phyloP scores from a whole-genome alignment of 163 green algal genomes.

The Prototheca wickerhamii region DNA sequence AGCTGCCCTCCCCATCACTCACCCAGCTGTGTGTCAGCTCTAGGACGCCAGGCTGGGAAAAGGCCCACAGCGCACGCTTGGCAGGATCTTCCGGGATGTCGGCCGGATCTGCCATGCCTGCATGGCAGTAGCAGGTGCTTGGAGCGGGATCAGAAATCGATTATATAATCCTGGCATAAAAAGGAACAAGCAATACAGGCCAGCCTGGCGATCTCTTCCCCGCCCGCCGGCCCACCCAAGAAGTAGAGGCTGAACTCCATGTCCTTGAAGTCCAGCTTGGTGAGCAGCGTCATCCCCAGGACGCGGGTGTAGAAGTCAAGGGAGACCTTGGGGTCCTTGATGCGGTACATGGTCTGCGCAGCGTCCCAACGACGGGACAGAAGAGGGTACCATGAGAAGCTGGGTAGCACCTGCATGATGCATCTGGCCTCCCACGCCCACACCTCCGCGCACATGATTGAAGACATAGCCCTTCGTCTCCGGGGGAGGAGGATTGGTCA shows the following conservation, averaged over 20 bases:
- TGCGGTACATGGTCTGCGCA: slow-evolving; percentile 76
- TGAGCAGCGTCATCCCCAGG: slow-evolving; percentile 76
- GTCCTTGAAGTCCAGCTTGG: slow-evolving; percentile 78
- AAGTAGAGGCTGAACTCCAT: slow-evolving; percentile 73
- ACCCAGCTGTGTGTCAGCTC: slow-evolving; percentile 79
- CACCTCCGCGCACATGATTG: not conserved
- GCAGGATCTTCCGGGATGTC: slow-evolving; percentile 58
- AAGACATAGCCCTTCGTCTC: not conserved
- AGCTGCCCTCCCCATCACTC: not conserved
- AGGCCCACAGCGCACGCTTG: slow-evolving; percentile 59
- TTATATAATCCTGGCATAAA: too few species aligned
- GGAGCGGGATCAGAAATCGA: too few species aligned
- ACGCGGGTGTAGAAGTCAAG: slow-evolving; percentile 88
- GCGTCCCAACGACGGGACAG: not conserved
- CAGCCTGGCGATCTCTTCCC: too few species aligned
- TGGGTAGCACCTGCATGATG: not conserved
- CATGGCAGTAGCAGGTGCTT: too few species aligned
- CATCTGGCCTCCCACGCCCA: not conserved
- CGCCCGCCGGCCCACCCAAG: slow-evolving; percentile 23
- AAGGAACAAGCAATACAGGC: too few species aligned
- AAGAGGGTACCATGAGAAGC: not conserved
- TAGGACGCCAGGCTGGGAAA: slow-evolving; percentile 50
- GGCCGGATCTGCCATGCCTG: slow-evolving; percentile 5
- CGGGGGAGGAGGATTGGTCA: not conserved
- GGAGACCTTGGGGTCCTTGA: slow-evolving; percentile 68